Evolutionary conservation across 139 green algal genomes (phyloP), one percentile per base, ranked within the genome.

Genomic region (Coccomyxa sp.): DNA sequence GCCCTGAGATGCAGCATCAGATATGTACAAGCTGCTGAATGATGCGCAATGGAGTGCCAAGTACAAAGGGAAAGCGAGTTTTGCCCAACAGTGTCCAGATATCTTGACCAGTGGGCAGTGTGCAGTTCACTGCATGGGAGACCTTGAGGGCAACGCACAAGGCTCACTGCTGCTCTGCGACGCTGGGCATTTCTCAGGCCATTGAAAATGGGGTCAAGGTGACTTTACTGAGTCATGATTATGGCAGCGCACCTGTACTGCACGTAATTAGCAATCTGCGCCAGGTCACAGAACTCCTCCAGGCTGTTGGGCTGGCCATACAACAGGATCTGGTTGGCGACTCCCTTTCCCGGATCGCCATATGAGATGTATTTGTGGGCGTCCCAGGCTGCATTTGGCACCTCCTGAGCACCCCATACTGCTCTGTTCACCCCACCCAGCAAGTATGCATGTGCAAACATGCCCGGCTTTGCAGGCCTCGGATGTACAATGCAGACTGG

Each of bases 221-320:
- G 63, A 4, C 18, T 71, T 71, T 51, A 3, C 3, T 51, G 7
- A 51, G 38, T 51, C 38, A 51, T n/a, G 38, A 11, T 51, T 51
- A 11, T 7, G 38, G 38, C 38, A 51, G 3, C 71, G 27, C n/a
- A 59, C 76, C 76, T 80, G 76, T 80, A 80, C 76, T 80, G 76
- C 14, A 80, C 76, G 23, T 63, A 80, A 31, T 80, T 80, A 32
- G 31, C 76, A 0, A 80, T 80, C 16, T 80, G 76, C 0, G 76
- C 76, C 59, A 25, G 30, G 31, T 80, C 76, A 7, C 31, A 58
- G 23, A 57, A 80, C 31, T 80, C 16, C 76, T 80, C 23, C 76
- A 80, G 31, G 32, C 30, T 60, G 0, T 25, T 32, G 13, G 76
- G 76, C 23, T 63, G 31, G 76, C 76, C 31, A 59, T 80, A 80